Percentiles rank a stretch among this genome's conserved stretches.
These are phyloP conservation scores for Tricholomella constricta DNA, from an alignment of 768 basidiomycete species.

Conservation along the genomic window DNA sequence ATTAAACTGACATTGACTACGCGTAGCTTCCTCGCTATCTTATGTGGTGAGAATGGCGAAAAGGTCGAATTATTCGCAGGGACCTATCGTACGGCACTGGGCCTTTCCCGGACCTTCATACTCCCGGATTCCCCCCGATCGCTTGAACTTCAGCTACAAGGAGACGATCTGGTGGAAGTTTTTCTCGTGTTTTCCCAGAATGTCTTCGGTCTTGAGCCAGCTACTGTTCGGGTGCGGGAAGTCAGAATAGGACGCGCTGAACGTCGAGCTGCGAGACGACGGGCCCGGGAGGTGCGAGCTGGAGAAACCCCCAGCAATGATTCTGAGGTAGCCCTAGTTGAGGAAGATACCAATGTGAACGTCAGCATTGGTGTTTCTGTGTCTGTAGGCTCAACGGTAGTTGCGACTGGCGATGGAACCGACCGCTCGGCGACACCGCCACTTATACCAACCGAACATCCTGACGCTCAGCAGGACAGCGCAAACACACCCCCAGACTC, in stretches of 20 bases:
- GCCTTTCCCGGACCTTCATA: conserved; percentile 90
- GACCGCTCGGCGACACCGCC: conserved; percentile 38
- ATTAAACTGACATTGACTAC: not conserved
- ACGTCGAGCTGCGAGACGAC: conserved; percentile 78
- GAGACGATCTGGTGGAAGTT: conserved; percentile 90
- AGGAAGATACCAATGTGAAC: conserved; percentile 59
- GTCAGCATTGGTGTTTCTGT: conserved; percentile 67
- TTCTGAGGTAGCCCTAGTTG: conserved; percentile 44
- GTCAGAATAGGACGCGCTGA: conserved; percentile 90
- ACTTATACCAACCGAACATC: conserved; percentile 45
- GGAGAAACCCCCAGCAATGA: conserved; percentile 48
- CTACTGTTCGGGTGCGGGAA: conserved; percentile 92
- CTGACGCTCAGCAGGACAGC: conserved; percentile 35
- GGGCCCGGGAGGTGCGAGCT: conserved; percentile 68
- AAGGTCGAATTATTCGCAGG: conserved; percentile 94
- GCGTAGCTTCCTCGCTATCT: conserved; percentile 83
- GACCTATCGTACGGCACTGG: conserved; percentile 85
- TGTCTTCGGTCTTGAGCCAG: conserved; percentile 90
- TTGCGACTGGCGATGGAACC: conserved; percentile 34
- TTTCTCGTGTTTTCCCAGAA: conserved; percentile 91
- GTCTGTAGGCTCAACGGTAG: conserved; percentile 39
- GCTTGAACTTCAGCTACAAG: conserved; percentile 85
- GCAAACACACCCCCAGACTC: conserved; percentile 34
- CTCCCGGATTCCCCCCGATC: conserved; percentile 88
- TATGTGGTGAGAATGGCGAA: conserved; percentile 91